Evolutionary conservation across 139 green algal genomes (phyloP).

Genomic region (Picochlorum sp.): DNA sequence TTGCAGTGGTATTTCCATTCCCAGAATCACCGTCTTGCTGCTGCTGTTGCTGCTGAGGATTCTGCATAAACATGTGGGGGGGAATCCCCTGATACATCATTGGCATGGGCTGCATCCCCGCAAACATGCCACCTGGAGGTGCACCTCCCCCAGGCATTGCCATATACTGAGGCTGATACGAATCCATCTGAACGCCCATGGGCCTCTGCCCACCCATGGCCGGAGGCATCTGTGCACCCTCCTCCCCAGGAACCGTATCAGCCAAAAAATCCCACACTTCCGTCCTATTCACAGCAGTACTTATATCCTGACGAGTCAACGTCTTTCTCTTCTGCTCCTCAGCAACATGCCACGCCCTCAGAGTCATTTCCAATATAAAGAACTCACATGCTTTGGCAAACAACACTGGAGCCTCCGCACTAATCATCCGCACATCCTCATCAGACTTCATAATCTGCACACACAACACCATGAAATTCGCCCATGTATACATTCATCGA

Average conservation of each 20-base stretch:
- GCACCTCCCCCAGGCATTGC: not conserved
- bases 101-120: not conserved
- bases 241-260: conserved; percentile 86
- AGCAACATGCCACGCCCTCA: conserved; percentile 84
- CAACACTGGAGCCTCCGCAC: conserved; percentile 90
- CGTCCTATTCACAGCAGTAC: conserved; percentile 83
- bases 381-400: conserved; percentile 77
- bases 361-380: conserved; percentile 93
- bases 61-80: not conserved
- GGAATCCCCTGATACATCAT: conserved; percentile 8
- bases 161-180: conserved; percentile 2
- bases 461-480: not conserved
- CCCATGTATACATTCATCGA: not conserved
- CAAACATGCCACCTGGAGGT: not conserved
- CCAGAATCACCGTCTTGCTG: conserved; percentile 14
- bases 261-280: conserved; percentile 97
- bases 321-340: conserved; percentile 96
- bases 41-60: not conserved
- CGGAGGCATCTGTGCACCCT: not conserved
- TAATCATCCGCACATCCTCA: conserved; percentile 95
- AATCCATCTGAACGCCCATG: conserved; percentile 1
- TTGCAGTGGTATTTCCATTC: conserved; percentile 30
- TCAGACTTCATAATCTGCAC: conserved; percentile 98
- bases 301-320: conserved; percentile 91
- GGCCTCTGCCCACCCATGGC: not conserved